A percentile compares a stretch with the other conserved stretches of the same genome.
These are phyloP conservation scores for Pilatotrama ljubarskyi DNA, from an alignment of 768 basidiomycete genomes.

Conservation along the genomic window DNA sequence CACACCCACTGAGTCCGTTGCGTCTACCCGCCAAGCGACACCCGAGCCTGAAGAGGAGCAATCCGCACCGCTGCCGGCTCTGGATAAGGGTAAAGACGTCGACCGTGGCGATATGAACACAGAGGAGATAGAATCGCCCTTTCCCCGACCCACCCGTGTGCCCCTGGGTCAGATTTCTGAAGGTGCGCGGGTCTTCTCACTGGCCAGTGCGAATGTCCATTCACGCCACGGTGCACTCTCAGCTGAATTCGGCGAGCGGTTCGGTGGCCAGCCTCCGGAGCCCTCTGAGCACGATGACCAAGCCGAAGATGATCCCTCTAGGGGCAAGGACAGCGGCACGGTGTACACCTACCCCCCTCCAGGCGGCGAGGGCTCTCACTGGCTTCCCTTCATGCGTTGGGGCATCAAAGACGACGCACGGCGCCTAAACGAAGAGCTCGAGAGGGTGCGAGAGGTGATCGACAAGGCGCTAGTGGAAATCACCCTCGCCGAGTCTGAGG, in stretches of 20 bases:
- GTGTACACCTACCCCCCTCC: conserved; percentile 8
- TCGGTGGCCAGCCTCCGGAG: not conserved
- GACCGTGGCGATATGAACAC: not conserved
- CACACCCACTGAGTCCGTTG: no score
- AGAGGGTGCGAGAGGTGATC: not conserved
- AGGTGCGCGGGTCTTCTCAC: not conserved
- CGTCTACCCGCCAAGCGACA: no score
- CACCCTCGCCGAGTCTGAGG: conserved; percentile 1
- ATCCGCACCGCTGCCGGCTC: not conserved
- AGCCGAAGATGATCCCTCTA: not conserved
- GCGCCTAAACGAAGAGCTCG: not conserved
- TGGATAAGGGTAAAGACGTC: conserved; percentile 6
- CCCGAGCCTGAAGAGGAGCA: not conserved
- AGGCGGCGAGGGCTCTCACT: not conserved
- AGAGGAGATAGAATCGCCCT: not conserved
- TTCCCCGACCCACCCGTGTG: not conserved
- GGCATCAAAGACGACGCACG: not conserved
- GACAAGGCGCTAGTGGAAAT: not conserved
- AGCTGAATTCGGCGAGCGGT: not conserved
- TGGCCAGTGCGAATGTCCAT: no score
- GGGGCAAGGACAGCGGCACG: not conserved
- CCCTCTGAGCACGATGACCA: not conserved
- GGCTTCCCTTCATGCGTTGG: conserved; percentile 12
- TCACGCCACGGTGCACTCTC: not conserved
- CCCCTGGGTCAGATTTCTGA: not conserved